phyloP scores from a whole-genome alignment of 371 early-diverging fungal genomes.

The Mucor lusitanicus region DNA sequence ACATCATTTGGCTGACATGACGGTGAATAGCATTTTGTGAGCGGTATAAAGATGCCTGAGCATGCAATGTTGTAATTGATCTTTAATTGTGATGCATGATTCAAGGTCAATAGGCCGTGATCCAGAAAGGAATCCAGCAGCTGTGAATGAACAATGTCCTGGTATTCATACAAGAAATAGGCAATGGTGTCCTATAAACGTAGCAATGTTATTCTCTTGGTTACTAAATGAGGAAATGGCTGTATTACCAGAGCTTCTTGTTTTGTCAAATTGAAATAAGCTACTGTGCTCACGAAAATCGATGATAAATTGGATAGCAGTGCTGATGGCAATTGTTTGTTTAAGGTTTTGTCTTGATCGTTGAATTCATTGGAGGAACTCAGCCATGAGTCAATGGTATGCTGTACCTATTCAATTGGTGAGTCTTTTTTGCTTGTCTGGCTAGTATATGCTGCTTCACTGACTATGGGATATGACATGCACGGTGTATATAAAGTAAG shows the following conservation, averaged over 20 bases:
- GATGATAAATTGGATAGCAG: conserved; percentile 21
- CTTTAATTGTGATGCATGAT: not conserved
- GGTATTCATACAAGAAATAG: conserved; percentile 26
- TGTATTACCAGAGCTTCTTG: conserved; percentile 31
- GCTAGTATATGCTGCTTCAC: not conserved
- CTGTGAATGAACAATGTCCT: conserved; percentile 20
- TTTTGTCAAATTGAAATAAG: conserved; percentile 26
- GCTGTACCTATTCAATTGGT: not conserved
- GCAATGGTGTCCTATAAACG: conserved; percentile 26
- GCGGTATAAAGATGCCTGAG: conserved; percentile 30
- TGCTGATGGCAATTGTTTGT: not conserved
- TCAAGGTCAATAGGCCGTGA: conserved; percentile 1
- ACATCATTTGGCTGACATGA: conserved; percentile 16
- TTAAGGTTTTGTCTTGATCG: not conserved
- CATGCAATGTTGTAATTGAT: not conserved
- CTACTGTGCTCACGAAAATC: conserved; percentile 23
- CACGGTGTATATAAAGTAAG: not conserved
- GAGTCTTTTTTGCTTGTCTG: not conserved
- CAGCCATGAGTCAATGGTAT: not conserved
- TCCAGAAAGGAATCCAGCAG: conserved; percentile 25
- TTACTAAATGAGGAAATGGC: conserved; percentile 7
- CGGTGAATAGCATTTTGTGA: conserved; percentile 38
- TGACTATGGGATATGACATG: not conserved
- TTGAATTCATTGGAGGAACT: not conserved
- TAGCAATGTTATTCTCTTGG: conserved; percentile 6